Evolutionary conservation across 106 monocot genomes (phyloP).

Genomic region (Allium fistulosum): DNA sequence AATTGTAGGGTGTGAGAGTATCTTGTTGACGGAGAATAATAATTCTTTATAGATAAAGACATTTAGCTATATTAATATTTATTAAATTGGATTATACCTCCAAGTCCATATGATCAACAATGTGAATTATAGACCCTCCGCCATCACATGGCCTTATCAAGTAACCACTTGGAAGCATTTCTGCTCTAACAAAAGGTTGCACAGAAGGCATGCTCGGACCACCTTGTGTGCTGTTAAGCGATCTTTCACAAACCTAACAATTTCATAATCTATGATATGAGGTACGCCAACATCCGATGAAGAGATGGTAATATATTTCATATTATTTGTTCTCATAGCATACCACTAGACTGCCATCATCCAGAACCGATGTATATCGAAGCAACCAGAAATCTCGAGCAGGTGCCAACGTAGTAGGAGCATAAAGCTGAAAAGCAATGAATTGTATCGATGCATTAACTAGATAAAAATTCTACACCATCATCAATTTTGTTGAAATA

Average conservation of each 20-base stretch:
- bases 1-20: no score
- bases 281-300: no score
- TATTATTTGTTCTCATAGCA: background rate
- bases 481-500: no score
- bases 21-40: no score
- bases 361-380: conserved; percentile 61
- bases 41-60: no score
- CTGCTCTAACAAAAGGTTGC: conserved; percentile 53
- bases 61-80: no score
- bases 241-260: conserved; percentile 66
- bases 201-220: conserved; percentile 60
- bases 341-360: conserved; percentile 72
- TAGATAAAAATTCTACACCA: no score
- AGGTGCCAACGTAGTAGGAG: conserved; percentile 62
- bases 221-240: conserved; percentile 46
- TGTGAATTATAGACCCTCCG: conserved; percentile 64
- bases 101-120: conserved; percentile 68
- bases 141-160: conserved; percentile 68
- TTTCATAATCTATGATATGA: no score
- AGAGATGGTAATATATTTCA: no score
- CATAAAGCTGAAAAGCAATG: conserved; percentile 38
- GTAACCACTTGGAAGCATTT: conserved; percentile 67
- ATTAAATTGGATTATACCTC: conserved; percentile 24
- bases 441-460: background rate
- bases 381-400: conserved; percentile 77